These are phyloP conservation scores for Lactifluus piperatus DNA, from an alignment of 768 basidiomycete species.

Conservation along the genomic window DNA sequence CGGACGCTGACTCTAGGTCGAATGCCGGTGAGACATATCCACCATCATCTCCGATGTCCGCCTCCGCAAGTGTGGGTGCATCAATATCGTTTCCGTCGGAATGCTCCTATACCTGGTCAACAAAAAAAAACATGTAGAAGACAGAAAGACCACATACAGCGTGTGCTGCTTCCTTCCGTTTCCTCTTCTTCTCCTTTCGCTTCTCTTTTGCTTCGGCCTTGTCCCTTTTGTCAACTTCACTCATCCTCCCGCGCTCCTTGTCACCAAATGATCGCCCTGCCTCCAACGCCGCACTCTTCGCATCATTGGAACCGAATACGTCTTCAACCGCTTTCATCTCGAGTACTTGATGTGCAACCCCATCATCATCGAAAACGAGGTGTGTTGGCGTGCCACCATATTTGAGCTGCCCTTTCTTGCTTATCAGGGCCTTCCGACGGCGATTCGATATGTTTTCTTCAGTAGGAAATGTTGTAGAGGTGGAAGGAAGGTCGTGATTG, in stretches of 20 bases:
- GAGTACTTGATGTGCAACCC: conserved; percentile 71
- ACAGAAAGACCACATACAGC: conserved; percentile 21
- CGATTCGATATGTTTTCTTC: conserved; percentile 70
- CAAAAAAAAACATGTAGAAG: not conserved
- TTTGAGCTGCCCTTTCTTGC: conserved; percentile 65
- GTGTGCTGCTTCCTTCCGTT: conserved; percentile 70
- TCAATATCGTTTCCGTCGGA: conserved; percentile 23
- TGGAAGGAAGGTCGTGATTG: conserved; percentile 57
- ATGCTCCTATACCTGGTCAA: conserved; percentile 7
- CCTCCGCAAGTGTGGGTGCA: conserved; percentile 30
- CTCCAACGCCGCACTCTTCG: conserved; percentile 53
- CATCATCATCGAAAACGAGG: conserved; percentile 86
- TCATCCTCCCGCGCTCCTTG: conserved; percentile 65
- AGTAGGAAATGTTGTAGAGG: conserved; percentile 24
- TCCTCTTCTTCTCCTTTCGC: conserved; percentile 86
- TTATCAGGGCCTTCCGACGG: conserved; percentile 63
- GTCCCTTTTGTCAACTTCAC: conserved; percentile 61
- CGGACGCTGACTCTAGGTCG: conserved; percentile 36
- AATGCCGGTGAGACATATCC: conserved; percentile 70
- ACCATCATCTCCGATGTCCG: conserved; percentile 43
- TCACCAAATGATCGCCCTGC: conserved; percentile 65
- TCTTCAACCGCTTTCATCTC: conserved; percentile 74
- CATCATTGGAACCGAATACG: conserved; percentile 44
- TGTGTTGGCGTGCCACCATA: conserved; percentile 54
- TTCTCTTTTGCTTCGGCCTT: conserved; percentile 80